Evolutionary conservation across 352 stramenopile species (phyloP), one percentile per base, ranked within the genome.

Genomic region (Phytophthora quininea): DNA sequence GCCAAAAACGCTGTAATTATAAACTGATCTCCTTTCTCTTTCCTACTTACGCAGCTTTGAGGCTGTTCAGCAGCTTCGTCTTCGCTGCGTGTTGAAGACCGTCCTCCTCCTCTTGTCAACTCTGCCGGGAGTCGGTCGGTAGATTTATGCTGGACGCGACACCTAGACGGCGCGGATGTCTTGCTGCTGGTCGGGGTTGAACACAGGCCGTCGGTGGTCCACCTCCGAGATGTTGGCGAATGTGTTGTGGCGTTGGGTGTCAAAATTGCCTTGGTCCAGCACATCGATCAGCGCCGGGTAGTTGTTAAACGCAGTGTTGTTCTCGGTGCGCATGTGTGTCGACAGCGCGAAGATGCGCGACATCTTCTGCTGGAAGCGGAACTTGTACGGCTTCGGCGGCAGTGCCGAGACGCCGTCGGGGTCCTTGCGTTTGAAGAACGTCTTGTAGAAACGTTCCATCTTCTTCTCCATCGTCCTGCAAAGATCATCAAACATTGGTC

Each of bases 291-390:
- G 62, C 15, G 87, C 80, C 29, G 87, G 87, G 52, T 92, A 79
- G 58, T 81, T 91, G 46, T 93, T 80, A 72, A 89, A 93, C 10
- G 79, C 81, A 12, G 82, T 84, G 31, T 82, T 75, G 59, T 95
- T 89, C 61, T 82, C 71, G 0, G 75, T 72, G 27, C 87, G 84
- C 35, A 67, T 81, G 61, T 92, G 82, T 35, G 67, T 89, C 42
- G 74, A 83, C 38, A 96, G 68, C 15, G 84, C 87, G 54, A 96
- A 96, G 56, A 96, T 93, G 57, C 89, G 87, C 29, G 84, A 94
- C 89, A 95, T 95, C 48, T 94, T 94, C 62, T 96, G 87, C 74
- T 96, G 89, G 69, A 97, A 97, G 2, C 91, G 90, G 67, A 95
- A 92, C 72, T 94, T 95, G 71, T 97, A 97, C 31, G 88, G 86